Conservation (phyloP, 2,329 filamentous ascomycete species). For the Verticillium alfalfae region DNA sequence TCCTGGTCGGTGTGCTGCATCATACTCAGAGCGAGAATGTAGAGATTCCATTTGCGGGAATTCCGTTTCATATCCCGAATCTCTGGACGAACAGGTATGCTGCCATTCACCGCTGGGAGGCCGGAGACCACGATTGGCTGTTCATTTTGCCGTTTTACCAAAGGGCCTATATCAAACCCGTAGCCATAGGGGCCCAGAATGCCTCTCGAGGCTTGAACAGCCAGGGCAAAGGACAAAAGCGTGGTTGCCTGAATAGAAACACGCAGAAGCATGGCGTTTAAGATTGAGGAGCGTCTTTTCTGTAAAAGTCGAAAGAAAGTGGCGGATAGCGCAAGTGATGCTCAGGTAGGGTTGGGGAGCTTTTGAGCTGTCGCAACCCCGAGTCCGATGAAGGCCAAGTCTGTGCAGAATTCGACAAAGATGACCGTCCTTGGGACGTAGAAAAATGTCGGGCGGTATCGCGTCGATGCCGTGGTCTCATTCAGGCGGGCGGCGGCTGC, state of each 20-base stretch:
- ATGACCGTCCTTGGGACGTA: background rate
- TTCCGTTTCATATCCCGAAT: constrained; percentile 61
- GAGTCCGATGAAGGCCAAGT: too few species aligned
- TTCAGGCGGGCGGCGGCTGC: background rate
- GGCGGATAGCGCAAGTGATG: too few species aligned
- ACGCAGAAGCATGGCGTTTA: background rate
- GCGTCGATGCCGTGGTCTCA: background rate
- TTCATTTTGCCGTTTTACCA: constrained; percentile 32
- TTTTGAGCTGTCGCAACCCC: too few species aligned
- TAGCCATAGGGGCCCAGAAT: constrained; percentile 37
- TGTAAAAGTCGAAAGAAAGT: background rate
- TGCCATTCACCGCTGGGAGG: constrained; percentile 32
- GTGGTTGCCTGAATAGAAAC: too few species aligned
- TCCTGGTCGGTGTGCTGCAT: constrained; percentile 64
- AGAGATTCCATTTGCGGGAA: constrained; percentile 68
- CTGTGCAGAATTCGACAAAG: background rate
- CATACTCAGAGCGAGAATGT: constrained; percentile 66
- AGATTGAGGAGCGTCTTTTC: background rate
- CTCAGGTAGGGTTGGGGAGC: too few species aligned
- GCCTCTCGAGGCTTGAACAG: background rate
- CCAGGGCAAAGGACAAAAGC: background rate
- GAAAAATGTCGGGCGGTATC: background rate
- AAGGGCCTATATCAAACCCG: constrained; percentile 34
- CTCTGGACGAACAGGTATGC: constrained; percentile 51
- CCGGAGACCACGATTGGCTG: constrained; percentile 36